Evolutionary conservation across 371 early-diverging fungal species (phyloP).

Genomic region (Lichtheimia ornata): DNA sequence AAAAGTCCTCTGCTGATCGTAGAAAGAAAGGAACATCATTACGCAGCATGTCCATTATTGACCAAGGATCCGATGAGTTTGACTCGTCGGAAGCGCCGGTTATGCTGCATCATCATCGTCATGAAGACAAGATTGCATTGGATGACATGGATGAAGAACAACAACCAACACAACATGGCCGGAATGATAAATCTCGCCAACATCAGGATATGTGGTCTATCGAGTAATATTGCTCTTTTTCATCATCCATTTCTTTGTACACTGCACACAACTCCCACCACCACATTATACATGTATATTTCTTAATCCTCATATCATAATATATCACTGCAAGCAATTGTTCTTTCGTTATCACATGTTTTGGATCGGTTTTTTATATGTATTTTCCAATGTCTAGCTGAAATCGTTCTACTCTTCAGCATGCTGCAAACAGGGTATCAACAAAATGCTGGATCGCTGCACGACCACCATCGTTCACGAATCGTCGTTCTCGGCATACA

Average conservation of each 20-base stretch:
- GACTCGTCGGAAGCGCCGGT: conserved; percentile 6
- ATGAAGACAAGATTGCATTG: conserved; percentile 1
- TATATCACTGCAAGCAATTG: no score
- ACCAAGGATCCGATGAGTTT: conserved; percentile 30
- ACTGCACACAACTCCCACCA: no score
- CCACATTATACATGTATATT: no score
- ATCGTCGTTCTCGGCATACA: conserved; percentile 30
- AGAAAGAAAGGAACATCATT: conserved; percentile 17
- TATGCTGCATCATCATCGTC: not conserved
- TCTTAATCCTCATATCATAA: no score
- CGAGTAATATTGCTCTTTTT: no score
- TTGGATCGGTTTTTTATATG: no score
- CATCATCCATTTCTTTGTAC: no score
- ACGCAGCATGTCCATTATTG: conserved; percentile 17
- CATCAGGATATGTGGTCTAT: no score
- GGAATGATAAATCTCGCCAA: no score
- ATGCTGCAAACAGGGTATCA: conserved; percentile 13
- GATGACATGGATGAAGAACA: not conserved
- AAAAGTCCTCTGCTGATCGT: not conserved
- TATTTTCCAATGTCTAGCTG: no score
- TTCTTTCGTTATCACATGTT: no score
- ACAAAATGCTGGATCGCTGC: conserved; percentile 25
- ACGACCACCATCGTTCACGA: conserved; percentile 14
- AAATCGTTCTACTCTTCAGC: not conserved
- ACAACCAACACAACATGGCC: no score